These are phyloP conservation scores for Magnolia changhungtana DNA, from an alignment of 164 flowering plant genomes.

Conservation along the genomic window DNA sequence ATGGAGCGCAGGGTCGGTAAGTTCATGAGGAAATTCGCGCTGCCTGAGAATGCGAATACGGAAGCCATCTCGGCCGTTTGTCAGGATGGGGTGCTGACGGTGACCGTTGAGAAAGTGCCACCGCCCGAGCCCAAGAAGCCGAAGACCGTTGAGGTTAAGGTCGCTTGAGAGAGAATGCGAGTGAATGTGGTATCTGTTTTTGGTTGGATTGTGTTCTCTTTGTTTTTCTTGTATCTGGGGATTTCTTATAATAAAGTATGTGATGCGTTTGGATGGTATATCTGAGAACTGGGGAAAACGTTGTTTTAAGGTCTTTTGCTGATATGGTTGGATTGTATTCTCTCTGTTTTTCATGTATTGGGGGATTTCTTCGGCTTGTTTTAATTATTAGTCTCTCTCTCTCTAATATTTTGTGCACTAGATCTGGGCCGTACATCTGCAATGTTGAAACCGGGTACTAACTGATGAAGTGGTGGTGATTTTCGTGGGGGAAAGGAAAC, in stretches of 20 bases:
- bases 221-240: background rate
- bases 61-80: conserved; percentile 44
- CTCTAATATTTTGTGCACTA: too few species aligned
- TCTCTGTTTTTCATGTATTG: background rate
- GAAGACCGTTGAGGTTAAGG: conserved; percentile 51
- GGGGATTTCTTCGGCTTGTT: background rate
- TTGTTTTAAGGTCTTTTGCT: too few species aligned
- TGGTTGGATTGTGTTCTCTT: background rate
- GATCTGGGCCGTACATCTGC: too few species aligned
- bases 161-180: conserved; percentile 14
- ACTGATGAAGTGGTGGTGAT: too few species aligned
- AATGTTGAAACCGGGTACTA: too few species aligned
- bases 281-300: background rate
- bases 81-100: conserved; percentile 58
- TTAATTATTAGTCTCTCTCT: too few species aligned
- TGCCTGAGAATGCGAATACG: conserved; percentile 54
- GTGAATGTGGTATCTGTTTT: background rate
- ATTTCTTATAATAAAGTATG: background rate
- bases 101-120: conserved; percentile 55
- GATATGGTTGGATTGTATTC: background rate
- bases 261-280: too few species aligned
- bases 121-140: conserved; percentile 75
- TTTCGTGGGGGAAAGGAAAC: too few species aligned
- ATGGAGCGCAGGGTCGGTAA: conserved; percentile 66
- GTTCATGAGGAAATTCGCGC: conserved; percentile 53